Evolutionary conservation across 768 basidiomycete species (phyloP).

Genomic region (Serendipita vermifera): DNA sequence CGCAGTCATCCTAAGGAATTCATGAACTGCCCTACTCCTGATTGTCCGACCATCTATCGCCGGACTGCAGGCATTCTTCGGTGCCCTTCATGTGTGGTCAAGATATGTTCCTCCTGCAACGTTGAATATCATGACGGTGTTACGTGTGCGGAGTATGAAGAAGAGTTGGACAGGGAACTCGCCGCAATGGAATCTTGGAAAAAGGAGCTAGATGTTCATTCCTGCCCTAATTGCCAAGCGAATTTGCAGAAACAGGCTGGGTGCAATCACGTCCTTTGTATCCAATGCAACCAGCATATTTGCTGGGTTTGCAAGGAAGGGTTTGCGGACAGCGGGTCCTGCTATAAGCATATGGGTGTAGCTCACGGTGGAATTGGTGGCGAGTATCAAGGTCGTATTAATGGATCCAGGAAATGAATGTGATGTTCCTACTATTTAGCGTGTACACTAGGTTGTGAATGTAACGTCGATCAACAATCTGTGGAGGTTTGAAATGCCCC

Average conservation of each 20-base stretch:
- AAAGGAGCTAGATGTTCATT: conserved; percentile 49
- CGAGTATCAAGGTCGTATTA: too few relatives aligned
- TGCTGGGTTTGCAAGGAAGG: conserved; percentile 71
- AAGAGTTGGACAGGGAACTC: conserved; percentile 21
- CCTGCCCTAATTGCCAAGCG: conserved; percentile 58
- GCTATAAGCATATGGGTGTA: too few relatives aligned
- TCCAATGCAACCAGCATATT: conserved; percentile 57
- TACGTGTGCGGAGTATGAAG: conserved; percentile 39
- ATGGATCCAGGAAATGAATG: too few relatives aligned
- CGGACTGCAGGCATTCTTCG: conserved; percentile 38
- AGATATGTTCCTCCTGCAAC: conserved; percentile 55
- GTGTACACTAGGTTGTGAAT: too few relatives aligned
- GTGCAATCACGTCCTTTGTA: conserved; percentile 77
- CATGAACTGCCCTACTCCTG: conserved; percentile 64
- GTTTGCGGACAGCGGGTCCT: conserved; percentile 30
- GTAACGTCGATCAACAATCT: too few relatives aligned
- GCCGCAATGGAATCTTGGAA: too few relatives aligned
- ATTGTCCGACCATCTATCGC: conserved; percentile 65
- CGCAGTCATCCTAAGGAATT: conserved; percentile 49
- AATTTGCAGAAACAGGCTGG: conserved; percentile 62
- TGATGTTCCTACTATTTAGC: too few relatives aligned
- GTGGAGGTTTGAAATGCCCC: too few relatives aligned
- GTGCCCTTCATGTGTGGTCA: conserved; percentile 55
- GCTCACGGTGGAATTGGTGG: too few relatives aligned
- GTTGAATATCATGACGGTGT: conserved; percentile 51